phyloP scores from a whole-genome alignment of 345 rosid species.

The Syzygium oleosum region DNA sequence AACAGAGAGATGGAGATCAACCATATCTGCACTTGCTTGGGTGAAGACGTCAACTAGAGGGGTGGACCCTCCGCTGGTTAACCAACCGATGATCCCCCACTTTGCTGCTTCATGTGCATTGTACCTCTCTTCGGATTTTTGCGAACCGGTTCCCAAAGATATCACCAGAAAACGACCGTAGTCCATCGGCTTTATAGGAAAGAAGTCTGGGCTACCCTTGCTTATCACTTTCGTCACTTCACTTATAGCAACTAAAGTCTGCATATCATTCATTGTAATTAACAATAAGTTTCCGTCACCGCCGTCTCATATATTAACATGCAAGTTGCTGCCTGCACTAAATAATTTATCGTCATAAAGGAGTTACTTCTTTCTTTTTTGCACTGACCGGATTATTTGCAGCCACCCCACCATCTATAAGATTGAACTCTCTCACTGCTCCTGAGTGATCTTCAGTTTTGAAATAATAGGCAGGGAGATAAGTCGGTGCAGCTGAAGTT shows the following conservation, averaged over 20 bases:
- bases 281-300: background rate
- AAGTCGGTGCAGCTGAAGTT: conserved; percentile 1
- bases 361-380: background rate
- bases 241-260: conserved; percentile 10
- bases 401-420: conserved; percentile 4
- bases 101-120: conserved; percentile 4
- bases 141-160: conserved; percentile 13
- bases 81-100: conserved; percentile 18
- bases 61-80: background rate
- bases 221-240: conserved; percentile 10
- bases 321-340: background rate
- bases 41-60: conserved; percentile 9
- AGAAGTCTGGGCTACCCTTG: conserved; percentile 10
- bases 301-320: background rate
- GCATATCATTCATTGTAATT: background rate
- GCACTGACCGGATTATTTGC: conserved; percentile 3
- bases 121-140: background rate
- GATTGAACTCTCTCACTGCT: background rate
- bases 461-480: conserved; percentile 2
- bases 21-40: conserved; percentile 11
- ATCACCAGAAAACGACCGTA: conserved; percentile 13
- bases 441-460: background rate
- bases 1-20: background rate
- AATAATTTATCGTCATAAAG: background rate
- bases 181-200: conserved; percentile 12